phyloP scores from a whole-genome alignment of 2,329 filamentous ascomycete species.

The Colletotrichum navitas region DNA sequence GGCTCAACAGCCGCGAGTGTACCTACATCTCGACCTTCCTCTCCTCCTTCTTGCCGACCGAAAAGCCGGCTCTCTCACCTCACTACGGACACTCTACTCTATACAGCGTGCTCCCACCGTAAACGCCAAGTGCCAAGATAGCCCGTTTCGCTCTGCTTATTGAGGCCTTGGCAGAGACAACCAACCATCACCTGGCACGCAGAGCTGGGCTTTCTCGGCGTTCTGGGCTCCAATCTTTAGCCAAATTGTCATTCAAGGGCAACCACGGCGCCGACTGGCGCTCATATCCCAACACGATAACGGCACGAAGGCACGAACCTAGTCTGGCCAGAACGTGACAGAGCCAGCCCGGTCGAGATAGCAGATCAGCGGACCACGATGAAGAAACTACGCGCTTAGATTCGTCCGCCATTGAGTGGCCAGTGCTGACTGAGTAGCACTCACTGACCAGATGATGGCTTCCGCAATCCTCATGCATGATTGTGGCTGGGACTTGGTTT shows the following conservation, averaged over 20 bases:
- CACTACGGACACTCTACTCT: neutral
- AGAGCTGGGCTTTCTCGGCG: constrained; percentile 35
- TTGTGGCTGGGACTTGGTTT: constrained; percentile 13
- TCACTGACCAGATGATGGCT: constrained; percentile 16
- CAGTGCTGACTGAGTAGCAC: constrained; percentile 1
- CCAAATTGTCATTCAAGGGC: constrained; percentile 30
- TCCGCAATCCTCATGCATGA: constrained; percentile 6
- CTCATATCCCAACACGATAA: constrained; percentile 14
- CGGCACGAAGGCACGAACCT: constrained; percentile 6
- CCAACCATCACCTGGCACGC: constrained; percentile 38
- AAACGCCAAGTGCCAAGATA: constrained; percentile 35
- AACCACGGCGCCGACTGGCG: constrained; percentile 22
- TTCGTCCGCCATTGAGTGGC: neutral
- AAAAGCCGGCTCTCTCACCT: neutral
- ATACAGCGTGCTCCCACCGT: constrained; percentile 14
- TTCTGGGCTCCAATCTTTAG: constrained; percentile 42
- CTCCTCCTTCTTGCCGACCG: neutral
- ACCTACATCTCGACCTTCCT: constrained; percentile 7
- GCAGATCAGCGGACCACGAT: constrained; percentile 13
- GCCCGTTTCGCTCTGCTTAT: constrained; percentile 13
- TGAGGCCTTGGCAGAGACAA: constrained; percentile 16
- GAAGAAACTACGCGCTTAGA: constrained; percentile 18
- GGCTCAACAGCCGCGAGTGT: constrained; percentile 1
- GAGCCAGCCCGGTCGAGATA: constrained; percentile 17
- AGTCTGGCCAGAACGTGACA: constrained; percentile 11